Base-by-base conservation (phyloP, 1,284 basidiomycete genomes). In the Fomitiporia mediterranea region DNA sequence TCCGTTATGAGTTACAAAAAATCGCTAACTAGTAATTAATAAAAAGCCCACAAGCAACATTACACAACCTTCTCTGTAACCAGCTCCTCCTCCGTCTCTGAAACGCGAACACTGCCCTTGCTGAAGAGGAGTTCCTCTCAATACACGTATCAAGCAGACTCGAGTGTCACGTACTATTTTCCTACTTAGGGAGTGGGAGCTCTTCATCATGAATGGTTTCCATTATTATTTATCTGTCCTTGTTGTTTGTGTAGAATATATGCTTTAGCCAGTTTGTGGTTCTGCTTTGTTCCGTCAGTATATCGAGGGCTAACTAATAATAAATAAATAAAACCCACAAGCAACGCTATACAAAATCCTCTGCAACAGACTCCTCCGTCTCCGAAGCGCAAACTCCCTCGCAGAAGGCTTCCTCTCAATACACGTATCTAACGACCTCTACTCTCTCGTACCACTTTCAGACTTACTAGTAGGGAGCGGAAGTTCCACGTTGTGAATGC, bases 21-120 rank as follows among this genome's bases (percentile, higher is more conserved):
- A n/a, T n/a, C n/a, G n/a, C n/a, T n/a, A n/a, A n/a, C n/a, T n/a
- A n/a, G n/a, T n/a, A n/a, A n/a, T n/a, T n/a, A n/a, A n/a, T n/a
- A n/a, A n/a, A n/a, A n/a, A 48, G 53, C n/a, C 44, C 32, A 6
- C 54, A 56, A 42, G 54, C 47, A 9, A 28, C 30, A 4, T 38
- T 56, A 21, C 54, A 56, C 48, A 56, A 51, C 38, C 50, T 51
- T 21, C 47, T 56, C 21, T 56, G 54, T 19, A 50, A 49, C 13
- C 47, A 48, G 4, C 35, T 56, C 19, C 47, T 56, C 19, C 37
- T 56, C 1, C 54, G 48, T n/a, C 54, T 56, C 13, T 48, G 54
- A 4, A 34, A 39, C 30, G 48, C 48, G 4, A 53, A 53, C 19
- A 44, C 27, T 9, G n/a, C 40, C 2, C 51, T 53, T 25, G 21